Conservation (phyloP, 192 early-diverging fungal genomes). For the Umbelopsis ramanniana region DNA sequence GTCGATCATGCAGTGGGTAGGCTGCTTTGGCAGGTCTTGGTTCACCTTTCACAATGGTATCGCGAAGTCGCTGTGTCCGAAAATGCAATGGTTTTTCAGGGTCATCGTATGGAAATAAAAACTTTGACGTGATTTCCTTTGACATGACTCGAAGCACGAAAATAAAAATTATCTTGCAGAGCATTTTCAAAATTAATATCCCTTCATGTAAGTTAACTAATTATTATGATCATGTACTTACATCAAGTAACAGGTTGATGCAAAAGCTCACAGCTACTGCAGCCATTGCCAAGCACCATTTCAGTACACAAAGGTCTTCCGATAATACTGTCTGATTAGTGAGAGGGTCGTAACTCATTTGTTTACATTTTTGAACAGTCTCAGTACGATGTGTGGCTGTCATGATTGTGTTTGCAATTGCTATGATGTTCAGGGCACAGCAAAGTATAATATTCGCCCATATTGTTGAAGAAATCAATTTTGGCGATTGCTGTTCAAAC, state of each 20-base stretch:
- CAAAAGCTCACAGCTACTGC: background rate
- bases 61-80: conserved; percentile 10
- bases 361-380: background rate
- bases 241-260: conserved; percentile 6
- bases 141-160: background rate
- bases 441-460: background rate
- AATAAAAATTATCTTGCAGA: background rate
- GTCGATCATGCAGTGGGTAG: background rate
- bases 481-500: background rate
- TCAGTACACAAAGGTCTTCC: conserved; percentile 1
- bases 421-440: background rate
- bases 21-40: background rate
- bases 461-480: background rate
- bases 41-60: background rate
- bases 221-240: background rate
- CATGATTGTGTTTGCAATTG: background rate
- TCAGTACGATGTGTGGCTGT: background rate
- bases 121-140: background rate
- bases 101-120: conserved; percentile 21
- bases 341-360: background rate
- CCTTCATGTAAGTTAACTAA: background rate
- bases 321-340: background rate
- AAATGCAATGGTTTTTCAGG: conserved; percentile 12
- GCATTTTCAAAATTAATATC: background rate
- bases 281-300: conserved; percentile 7